A percentile compares a stretch with the other conserved stretches of the same genome.
Evolutionary conservation across 768 basidiomycete species (phyloP).

Genomic region (Suillus americanus): DNA sequence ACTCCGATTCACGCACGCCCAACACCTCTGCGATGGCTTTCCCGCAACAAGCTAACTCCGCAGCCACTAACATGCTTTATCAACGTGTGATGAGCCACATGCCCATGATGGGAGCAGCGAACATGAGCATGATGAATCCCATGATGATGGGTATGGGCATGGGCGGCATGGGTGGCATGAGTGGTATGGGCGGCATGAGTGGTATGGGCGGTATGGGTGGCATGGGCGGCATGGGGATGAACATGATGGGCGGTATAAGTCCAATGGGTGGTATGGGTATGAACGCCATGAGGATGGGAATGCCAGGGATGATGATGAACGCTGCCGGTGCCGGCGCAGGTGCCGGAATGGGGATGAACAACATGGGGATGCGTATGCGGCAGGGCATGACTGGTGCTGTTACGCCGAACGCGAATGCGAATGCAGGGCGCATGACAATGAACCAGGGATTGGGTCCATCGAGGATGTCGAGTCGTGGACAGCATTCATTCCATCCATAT

Average conservation of each 20-base stretch:
- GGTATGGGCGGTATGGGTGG: constrained; percentile 24
- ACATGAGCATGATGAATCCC: constrained; percentile 53
- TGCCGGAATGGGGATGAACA: constrained; percentile 36
- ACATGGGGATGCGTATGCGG: constrained; percentile 37
- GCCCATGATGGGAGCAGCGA: constrained; percentile 46
- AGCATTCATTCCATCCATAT: constrained; percentile 67
- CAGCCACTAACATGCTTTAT: constrained; percentile 30
- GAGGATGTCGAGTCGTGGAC: constrained; percentile 50
- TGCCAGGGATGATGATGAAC: constrained; percentile 37
- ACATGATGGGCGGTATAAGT: constrained; percentile 20
- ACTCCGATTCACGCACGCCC: constrained; percentile 36
- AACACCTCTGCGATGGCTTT: constrained; percentile 32
- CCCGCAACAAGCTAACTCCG: constrained; percentile 38
- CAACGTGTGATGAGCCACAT: constrained; percentile 39
- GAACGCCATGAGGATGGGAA: constrained; percentile 24
- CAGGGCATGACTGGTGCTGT: constrained; percentile 34
- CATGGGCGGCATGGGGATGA: constrained; percentile 33
- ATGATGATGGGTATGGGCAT: constrained; percentile 49
- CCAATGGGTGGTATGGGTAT: constrained; percentile 21
- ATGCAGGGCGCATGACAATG: constrained; percentile 41
- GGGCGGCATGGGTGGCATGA: constrained; percentile 44
- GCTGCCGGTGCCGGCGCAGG: constrained; percentile 17
- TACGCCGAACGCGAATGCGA: constrained; percentile 26
- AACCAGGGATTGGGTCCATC: constrained; percentile 47
- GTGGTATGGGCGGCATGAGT: constrained; percentile 37